Evolutionary conservation across 805 yeast genomes (phyloP), one percentile per base, ranked within the genome.

Genomic region (Lachancea dasiensis): DNA sequence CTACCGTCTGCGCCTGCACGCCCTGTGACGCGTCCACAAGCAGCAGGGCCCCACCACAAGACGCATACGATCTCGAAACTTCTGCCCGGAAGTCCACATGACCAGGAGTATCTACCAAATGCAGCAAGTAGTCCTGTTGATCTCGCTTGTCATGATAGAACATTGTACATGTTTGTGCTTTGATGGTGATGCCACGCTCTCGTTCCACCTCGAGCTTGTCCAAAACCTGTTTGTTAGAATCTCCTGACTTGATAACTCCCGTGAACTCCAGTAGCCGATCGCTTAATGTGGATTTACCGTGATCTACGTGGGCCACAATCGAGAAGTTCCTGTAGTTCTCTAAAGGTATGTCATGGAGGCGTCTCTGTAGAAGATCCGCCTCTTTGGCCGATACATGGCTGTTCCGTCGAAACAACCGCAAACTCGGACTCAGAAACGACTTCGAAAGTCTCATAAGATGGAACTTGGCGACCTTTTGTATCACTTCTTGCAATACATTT

Each of bases 1-100:
- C 97, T n/a, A 90, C 97, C 0, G 98, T 92, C 59, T 90, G 98
- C 0, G 97, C 97, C 59, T 87, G 97, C 3, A 90, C 87, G 36
- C 97, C 97, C 54, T 92, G 97, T 2, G 90, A 73, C 1, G 97
- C 97, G 66, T 92, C 98, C 2, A 90, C 95, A 16, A 90, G 61
- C 27, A 90, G 60, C 27, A 90, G 63, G 0, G 97, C 97, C 10
- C 97, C 97, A 25, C 89, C 95, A 66, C 97, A 92, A 0, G 96
- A 84, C 2, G 97, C 97, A 61, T 89, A 89, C 6, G 95, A 85
- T 49, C 97, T 65, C 3, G 94, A 79, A 1, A 90, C 98, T 52
- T 90, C 98, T 6, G 92, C 81, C 8, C 40, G 68, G 60, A 90
- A 90, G 60, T 90, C 98, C 22, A 92, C 97, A 58, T 90, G 98